Base-by-base conservation (phyloP, 2,329 filamentous ascomycete species). In the Cladosporium velox region DNA sequence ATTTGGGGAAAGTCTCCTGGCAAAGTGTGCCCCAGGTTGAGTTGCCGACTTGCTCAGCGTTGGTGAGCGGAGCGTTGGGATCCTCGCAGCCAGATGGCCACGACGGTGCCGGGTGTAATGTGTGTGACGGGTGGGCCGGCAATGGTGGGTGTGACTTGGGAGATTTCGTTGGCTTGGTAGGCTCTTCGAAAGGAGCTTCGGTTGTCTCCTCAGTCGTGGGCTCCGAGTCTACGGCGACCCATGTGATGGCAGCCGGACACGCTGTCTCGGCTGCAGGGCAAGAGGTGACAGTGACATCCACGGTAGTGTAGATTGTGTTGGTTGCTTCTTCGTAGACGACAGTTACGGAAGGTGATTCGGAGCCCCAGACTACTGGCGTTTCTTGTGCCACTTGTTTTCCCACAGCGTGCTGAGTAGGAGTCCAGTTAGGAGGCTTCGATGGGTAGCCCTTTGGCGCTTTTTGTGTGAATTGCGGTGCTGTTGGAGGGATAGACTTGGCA, bases 11-110 rank as follows among this genome's bases (percentile, higher is more conserved):
- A 18, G 67, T 67, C 11, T 67, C 67, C 34, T 71, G 67, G 63
- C 68, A 68, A 8, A 72, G 66, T 5, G 71, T 69, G 12, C 72
- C 72, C 65, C 66, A 66, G 6, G 65, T 64, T 1, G 71, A 72
- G 49, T 71, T 64, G 10, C 72, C 72, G 14, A 71, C 72, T 59
- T 73, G 72, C 32, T 71, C 41, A 26, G 66, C 44, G 60, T 70
- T 73, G n/a, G 69, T 68, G 14, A 73, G 65, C 32, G 71, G 65
- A 32, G 51, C 58, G 12, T 26, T 59, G 18, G 69, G 70, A 10
- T 69, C 51, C 24, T 52, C 51, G 49, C 65, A 71, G 14, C 30
- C 65, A n/a, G 64, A 38, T 59, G 26, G 47, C 15, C 41, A 57
- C n/a, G 34, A 15, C 4, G 44, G 47, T 32, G 51, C 32, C 18